Evolutionary conservation across 1,284 basidiomycete genomes (phyloP).

Genomic region (Melampsora americana): DNA sequence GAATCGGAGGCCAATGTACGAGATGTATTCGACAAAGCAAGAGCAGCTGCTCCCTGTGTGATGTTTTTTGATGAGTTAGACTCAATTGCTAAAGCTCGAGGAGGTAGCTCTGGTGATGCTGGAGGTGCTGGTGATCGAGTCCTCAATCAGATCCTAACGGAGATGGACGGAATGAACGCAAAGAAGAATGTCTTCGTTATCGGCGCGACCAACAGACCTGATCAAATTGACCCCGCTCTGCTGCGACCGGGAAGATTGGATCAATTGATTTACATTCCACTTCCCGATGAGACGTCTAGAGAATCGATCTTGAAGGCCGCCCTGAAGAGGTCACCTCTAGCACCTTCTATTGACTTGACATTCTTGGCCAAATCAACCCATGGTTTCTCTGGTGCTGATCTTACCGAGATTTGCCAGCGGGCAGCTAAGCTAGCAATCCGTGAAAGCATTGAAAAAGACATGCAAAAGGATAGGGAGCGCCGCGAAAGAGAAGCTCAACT

Average conservation of each 20-base stretch:
- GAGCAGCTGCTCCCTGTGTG: constrained; percentile 95
- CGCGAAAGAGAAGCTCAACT: constrained; percentile 64
- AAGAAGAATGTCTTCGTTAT: constrained; percentile 85
- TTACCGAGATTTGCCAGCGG: constrained; percentile 97
- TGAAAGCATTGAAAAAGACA: constrained; percentile 89
- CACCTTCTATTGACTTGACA: constrained; percentile 75
- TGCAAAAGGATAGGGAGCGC: constrained; percentile 74
- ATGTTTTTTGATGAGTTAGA: constrained; percentile 99
- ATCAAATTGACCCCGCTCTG: constrained; percentile 94
- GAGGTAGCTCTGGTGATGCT: constrained; percentile 74
- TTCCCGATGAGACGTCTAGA: constrained; percentile 88
- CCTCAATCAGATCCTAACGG: constrained; percentile 88
- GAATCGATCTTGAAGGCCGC: constrained; percentile 84
- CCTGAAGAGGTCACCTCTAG: constrained; percentile 87
- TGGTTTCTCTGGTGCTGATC: constrained; percentile 98
- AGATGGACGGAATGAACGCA: constrained; percentile 99
- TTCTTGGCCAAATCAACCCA: constrained; percentile 93
- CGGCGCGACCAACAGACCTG: constrained; percentile 97
- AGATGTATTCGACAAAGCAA: constrained; percentile 99
- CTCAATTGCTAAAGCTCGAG: constrained; percentile 95
- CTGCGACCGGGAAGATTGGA: constrained; percentile 98
- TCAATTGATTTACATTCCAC: constrained; percentile 57
- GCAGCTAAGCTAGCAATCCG: constrained; percentile 95
- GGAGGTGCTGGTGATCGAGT: constrained; percentile 97
- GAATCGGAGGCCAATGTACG: constrained; percentile 99